Conservation (phyloP, 1,284 basidiomycete species). For the Ceratobasidium sp. region DNA sequence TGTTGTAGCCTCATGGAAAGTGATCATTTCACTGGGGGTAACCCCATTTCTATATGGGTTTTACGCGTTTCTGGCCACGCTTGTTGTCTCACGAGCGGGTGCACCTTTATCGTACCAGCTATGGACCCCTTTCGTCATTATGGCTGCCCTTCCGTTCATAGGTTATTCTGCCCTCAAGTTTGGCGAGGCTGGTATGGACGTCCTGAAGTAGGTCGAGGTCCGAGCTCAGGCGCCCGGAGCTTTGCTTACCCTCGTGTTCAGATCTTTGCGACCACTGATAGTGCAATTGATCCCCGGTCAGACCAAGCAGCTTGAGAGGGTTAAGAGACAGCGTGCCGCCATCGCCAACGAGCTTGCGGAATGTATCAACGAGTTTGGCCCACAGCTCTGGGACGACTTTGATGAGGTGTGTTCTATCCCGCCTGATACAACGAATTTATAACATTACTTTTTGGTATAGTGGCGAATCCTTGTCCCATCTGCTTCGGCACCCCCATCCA, state of each 20-base stretch:
- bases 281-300: constrained; percentile 94
- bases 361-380: constrained; percentile 92
- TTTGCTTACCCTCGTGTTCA: constrained; percentile 60
- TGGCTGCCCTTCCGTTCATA: constrained; percentile 86
- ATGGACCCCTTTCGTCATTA: constrained; percentile 85
- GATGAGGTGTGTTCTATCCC: constrained; percentile 70
- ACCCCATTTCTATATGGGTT: constrained; percentile 89
- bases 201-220: constrained; percentile 82
- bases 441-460: constrained; percentile 59
- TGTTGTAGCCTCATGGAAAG: constrained; percentile 98
- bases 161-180: constrained; percentile 97
- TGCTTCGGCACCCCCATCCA: constrained; percentile 82
- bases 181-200: constrained; percentile 98
- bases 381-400: constrained; percentile 88
- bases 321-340: constrained; percentile 84
- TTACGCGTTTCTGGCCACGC: constrained; percentile 86
- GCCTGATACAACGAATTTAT: constrained; percentile 36
- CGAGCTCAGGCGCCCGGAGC: constrained; percentile 65
- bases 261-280: constrained; percentile 92
- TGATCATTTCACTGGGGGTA: constrained; percentile 93
- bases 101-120: constrained; percentile 76
- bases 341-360: constrained; percentile 91
- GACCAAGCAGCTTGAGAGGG: constrained; percentile 83
- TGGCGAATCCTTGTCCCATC: constrained; percentile 88
- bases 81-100: constrained; percentile 79